Base-by-base conservation (phyloP, 805 yeast species). In the Hanseniaspora pseudoguilliermondii region DNA sequence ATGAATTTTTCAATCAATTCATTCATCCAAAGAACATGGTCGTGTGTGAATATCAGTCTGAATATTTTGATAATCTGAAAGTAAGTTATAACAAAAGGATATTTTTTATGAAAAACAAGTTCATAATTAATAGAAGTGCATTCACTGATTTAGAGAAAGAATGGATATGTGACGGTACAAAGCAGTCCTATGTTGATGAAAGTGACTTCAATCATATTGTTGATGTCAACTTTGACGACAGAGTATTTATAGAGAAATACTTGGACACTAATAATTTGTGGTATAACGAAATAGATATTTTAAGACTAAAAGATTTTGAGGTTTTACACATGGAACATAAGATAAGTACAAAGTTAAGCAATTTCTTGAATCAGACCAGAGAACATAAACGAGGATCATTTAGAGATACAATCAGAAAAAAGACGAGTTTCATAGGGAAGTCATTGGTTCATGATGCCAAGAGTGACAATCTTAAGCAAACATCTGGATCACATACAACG, bases 231-330 rank as follows among this genome's bases (percentile, higher is more conserved):
- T 23, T 43, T 18, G 36, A 43, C 1, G 42, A 34, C 10, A 34
- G 55, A 21, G 15, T n/a, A n/a, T 10, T 20, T 23, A 16, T 43
- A 1, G 55, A 51, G 13, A 35, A n/a, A 13, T 39, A 23, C 27
- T 43, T 51, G 20, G 27, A 20, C 9, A 21, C 21, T 6, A 21
- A 25, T 15, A n/a, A 10, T 2, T 9, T 35, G 9, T 51, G 55
- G 49, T 51, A 32, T 18, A 51, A 36, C 25, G 49, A 51, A 6
- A 25, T 42, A 35, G 55, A 51, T 25, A 43, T 43, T 34, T 36
- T 51, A 11, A 34, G 36, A 18, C 15, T 44, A 2, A 44, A 44
- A 7, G 47, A 44, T 9, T 44, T 27, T 29, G 47, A 44, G n/a
- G 47, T 44, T 11, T 18, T n/a, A 5, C 23, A 29, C 7, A 13